Evolutionary conservation across 345 rosid species (phyloP).

Genomic region (Physaria fendleri): DNA sequence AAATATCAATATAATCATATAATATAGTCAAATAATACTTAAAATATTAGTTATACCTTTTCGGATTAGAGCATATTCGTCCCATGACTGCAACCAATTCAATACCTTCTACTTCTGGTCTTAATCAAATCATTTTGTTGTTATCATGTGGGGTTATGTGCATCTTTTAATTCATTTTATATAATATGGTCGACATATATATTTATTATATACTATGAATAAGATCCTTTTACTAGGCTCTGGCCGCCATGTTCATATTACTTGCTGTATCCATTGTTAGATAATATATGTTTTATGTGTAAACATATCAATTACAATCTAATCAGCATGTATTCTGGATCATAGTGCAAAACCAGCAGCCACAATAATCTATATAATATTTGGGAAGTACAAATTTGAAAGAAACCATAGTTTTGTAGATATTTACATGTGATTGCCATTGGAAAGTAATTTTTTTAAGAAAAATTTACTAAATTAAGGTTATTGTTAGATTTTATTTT

Average conservation of each 20-base stretch:
- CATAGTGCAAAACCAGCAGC: neutral
- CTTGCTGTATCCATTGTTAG: slow-evolving; percentile 6
- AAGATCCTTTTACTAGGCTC: slow-evolving; percentile 23
- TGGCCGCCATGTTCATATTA: slow-evolving; percentile 29
- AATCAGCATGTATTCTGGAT: neutral
- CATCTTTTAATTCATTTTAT: no score
- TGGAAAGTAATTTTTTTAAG: no score
- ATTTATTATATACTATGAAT: slow-evolving; percentile 10
- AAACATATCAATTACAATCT: neutral
- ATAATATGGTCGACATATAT: slow-evolving; percentile 11
- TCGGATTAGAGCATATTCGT: slow-evolving; percentile 27
- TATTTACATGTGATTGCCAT: no score
- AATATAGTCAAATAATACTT: neutral
- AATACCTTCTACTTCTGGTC: slow-evolving; percentile 19
- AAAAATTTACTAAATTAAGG: no score
- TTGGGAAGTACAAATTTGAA: no score
- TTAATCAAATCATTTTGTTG: neutral
- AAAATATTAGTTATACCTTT: slow-evolving; percentile 13
- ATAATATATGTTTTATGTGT: neutral
- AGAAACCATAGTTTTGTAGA: no score
- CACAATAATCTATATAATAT: neutral
- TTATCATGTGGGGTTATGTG: slow-evolving; percentile 23
- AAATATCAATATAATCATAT: neutral
- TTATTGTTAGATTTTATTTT: no score
- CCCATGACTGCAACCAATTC: slow-evolving; percentile 28